These are phyloP conservation scores for Phanerochaete sordida DNA, from an alignment of 768 basidiomycete species.

Conservation along the genomic window DNA sequence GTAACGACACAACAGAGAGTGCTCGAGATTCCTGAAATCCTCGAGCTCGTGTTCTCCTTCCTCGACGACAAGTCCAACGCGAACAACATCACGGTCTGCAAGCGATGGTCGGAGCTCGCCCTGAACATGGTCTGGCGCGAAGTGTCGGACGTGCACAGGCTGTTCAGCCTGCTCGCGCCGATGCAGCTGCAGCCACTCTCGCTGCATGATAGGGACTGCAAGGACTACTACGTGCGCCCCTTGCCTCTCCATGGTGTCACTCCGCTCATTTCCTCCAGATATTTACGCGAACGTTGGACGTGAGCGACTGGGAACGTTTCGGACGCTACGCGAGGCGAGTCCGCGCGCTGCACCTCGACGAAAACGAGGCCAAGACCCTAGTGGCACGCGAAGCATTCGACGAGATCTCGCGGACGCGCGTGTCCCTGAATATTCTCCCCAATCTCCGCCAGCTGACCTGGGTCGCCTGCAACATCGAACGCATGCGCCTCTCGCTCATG, in stretches of 20 bases:
- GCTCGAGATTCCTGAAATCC: slow-evolving; percentile 54
- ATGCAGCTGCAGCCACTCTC: slow-evolving; percentile 20
- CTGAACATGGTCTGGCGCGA: slow-evolving; percentile 58
- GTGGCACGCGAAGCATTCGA: slow-evolving; percentile 34
- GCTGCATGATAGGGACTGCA: background rate
- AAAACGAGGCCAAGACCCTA: background rate
- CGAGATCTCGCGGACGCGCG: slow-evolving; percentile 54
- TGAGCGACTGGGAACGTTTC: slow-evolving; percentile 11
- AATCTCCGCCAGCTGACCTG: slow-evolving; percentile 51
- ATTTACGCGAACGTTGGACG: slow-evolving; percentile 6
- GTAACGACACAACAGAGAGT: slow-evolving; percentile 28
- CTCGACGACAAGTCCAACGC: slow-evolving; percentile 39
- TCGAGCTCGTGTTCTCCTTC: slow-evolving; percentile 52
- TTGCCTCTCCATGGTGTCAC: background rate
- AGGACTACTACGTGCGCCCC: background rate
- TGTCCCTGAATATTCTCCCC: slow-evolving; percentile 50
- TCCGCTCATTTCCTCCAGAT: background rate
- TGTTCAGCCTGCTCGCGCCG: slow-evolving; percentile 50
- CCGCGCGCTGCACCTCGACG: slow-evolving; percentile 14
- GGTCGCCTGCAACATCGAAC: slow-evolving; percentile 25
- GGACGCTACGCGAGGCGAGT: slow-evolving; percentile 17
- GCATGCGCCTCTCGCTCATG: slow-evolving; percentile 39
- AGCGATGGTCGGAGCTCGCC: slow-evolving; percentile 54
- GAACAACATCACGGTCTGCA: slow-evolving; percentile 52
- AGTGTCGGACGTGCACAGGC: slow-evolving; percentile 39